These are phyloP conservation scores for Moricandia moricandioides DNA, from an alignment of 345 rosid genomes.

Conservation along the genomic window DNA sequence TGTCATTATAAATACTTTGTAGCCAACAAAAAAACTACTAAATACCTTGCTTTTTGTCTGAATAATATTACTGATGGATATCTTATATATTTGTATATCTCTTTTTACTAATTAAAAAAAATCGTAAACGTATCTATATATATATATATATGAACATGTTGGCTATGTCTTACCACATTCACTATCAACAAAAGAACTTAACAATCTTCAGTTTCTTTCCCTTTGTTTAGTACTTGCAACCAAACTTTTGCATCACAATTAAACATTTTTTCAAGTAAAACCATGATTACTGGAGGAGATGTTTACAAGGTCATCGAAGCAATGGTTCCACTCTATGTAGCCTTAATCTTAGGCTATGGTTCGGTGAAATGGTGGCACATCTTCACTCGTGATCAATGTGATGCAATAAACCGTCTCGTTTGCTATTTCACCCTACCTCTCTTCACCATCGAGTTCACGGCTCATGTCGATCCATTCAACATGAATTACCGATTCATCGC, in stretches of 20 bases:
- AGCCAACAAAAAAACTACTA: not conserved
- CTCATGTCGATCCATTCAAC: slow-evolving; percentile 68
- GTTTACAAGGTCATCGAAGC: slow-evolving; percentile 76
- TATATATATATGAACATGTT: not conserved
- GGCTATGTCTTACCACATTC: slow-evolving; percentile 14
- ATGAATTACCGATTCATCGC: slow-evolving; percentile 64
- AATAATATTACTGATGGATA: not conserved
- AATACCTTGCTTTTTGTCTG: not conserved
- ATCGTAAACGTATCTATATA: slow-evolving; percentile 20
- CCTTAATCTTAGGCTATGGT: slow-evolving; percentile 74
- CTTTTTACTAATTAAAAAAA: not conserved
- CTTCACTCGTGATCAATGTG: slow-evolving; percentile 69
- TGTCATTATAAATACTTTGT: slow-evolving; percentile 1
- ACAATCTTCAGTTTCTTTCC: slow-evolving; percentile 11
- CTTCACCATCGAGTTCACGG: slow-evolving; percentile 68
- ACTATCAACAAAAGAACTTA: slow-evolving; percentile 18
- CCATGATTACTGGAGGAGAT: slow-evolving; percentile 76
- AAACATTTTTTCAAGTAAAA: not conserved
- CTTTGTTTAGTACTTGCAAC: slow-evolving; percentile 14
- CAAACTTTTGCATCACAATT: not conserved
- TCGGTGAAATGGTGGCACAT: slow-evolving; percentile 89
- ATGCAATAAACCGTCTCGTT: slow-evolving; percentile 69
- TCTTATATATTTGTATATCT: not conserved
- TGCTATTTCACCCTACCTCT: slow-evolving; percentile 85
- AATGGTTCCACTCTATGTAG: slow-evolving; percentile 77